Evolutionary conservation across 2,329 filamentous ascomycete species (phyloP), one percentile per base, ranked within the genome.

Genomic region (Cladosporium colombiae): DNA sequence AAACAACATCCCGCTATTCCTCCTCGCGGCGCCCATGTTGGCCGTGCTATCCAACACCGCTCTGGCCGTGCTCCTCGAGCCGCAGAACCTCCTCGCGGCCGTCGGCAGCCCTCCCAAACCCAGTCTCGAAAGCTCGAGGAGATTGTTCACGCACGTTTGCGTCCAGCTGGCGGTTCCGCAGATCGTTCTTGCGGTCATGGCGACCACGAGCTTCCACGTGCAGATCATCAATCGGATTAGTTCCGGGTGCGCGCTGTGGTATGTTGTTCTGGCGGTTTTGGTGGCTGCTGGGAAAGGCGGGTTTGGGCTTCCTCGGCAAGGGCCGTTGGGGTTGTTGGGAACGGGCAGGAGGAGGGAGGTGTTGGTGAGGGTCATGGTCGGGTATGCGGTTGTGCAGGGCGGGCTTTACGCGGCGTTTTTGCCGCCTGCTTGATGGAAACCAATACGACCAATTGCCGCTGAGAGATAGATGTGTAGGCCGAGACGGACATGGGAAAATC

Each of bases 151-250:
- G n/a, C 66, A 69, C 46, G 49, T 69, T n/a, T 65, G 83, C 7
- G 78, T 78, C 31, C 85, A 86, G 25, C 81, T 97, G 67, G 92
- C 92, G 1, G 78, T 89, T 3, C 85, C 87, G 4, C 94, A 99
- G 77, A 78, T 91, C 1, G 65, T 93, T 3, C 82, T 99, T 21
- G 89, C 90, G 1, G 67, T 86, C 2, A 77, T 94, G 66, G 91
- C 92, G 23, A 78, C 93, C 23, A 92, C 89, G 14, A 92, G 82
- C 68, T 96, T 96, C 74, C 95, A 99, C 75, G 90, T 97, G 29
- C 95, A 99, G 78, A 96, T 99, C 71, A 90, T 98, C 73, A 96
- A 90, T 53, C 87, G 95, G 27, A 84, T 99, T 18, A 90, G 92
- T 1, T 97, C 93, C 0, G 94, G 89, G 0, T 97, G 94, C 77